phyloP scores from a whole-genome alignment of 768 basidiomycete species.

The Agrocybe chaxingu region DNA sequence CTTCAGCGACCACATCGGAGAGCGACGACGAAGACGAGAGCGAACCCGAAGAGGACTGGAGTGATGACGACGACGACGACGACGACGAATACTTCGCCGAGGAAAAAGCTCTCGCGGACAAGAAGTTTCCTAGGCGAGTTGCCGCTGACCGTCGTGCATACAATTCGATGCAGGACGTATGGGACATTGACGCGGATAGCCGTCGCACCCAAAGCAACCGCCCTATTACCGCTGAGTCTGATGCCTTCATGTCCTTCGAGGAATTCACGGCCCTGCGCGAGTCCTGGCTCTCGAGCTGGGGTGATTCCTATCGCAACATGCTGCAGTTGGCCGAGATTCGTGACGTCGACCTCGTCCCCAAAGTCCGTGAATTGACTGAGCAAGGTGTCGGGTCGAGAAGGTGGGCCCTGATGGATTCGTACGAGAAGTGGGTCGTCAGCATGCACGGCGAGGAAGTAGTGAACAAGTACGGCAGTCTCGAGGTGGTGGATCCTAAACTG shows the following conservation, averaged over 20 bases:
- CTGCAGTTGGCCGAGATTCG: conserved; percentile 11
- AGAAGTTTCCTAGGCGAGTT: conserved; percentile 18
- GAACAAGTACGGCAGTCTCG: conserved; percentile 35
- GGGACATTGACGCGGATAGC: conserved; percentile 16
- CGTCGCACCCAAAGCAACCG: neutral
- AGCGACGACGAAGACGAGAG: neutral
- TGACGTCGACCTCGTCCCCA: neutral
- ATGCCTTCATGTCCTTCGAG: conserved; percentile 26
- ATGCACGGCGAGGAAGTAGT: conserved; percentile 37
- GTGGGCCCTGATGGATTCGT: conserved; percentile 20
- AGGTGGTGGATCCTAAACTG: conserved; percentile 35
- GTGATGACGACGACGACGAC: conserved; percentile 1
- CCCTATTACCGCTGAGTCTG: neutral
- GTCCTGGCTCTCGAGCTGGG: conserved; percentile 20
- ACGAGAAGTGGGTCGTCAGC: conserved; percentile 33
- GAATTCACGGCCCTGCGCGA: conserved; percentile 24
- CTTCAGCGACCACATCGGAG: neutral
- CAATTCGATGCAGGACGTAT: conserved; percentile 18
- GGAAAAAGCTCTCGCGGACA: conserved; percentile 11
- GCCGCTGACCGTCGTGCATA: conserved; percentile 24
- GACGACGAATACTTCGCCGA: conserved; percentile 14
- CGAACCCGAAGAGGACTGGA: conserved; percentile 1
- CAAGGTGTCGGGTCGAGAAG: conserved; percentile 2
- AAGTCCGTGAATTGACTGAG: too few species aligned
- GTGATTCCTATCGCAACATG: conserved; percentile 21